phyloP scores from a whole-genome alignment of 148 eudicot genomes.

The Arbutus unedo region DNA sequence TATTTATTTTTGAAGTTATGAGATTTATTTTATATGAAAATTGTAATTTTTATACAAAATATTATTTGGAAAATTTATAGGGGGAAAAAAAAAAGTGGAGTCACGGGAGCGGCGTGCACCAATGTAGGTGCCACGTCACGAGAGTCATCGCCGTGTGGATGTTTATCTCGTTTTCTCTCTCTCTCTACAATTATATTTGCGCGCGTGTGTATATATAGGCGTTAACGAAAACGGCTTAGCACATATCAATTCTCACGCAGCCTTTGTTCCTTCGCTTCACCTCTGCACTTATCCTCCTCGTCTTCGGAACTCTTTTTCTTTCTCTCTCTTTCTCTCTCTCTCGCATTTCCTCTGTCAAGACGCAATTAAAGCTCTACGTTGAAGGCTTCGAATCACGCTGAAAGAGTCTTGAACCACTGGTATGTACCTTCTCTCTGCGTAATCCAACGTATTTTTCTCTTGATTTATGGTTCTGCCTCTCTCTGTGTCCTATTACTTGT shows the following conservation, averaged over 20 bases:
- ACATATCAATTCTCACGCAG: not conserved
- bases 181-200: not conserved
- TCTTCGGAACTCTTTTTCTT: too few species aligned
- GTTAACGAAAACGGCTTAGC: not conserved
- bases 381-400: not conserved
- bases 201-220: not conserved
- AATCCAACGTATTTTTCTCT: not conserved
- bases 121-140: constrained; percentile 2
- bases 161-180: not conserved
- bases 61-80: not conserved
- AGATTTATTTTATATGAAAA: too few species aligned
- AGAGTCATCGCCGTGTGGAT: not conserved
- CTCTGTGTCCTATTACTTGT: not conserved
- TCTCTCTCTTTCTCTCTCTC: constrained; percentile 12
- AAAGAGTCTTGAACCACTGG: not conserved
- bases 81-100: not conserved
- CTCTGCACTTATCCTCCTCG: too few species aligned
- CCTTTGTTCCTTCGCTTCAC: not conserved
- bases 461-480: not conserved
- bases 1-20: too few species aligned
- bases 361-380: constrained; percentile 10
- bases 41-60: too few species aligned
- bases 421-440: not conserved
- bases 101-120: not conserved
- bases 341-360: not conserved